Base-by-base conservation (phyloP, 768 basidiomycete genomes). In the Rhizopogon vinicolor region DNA sequence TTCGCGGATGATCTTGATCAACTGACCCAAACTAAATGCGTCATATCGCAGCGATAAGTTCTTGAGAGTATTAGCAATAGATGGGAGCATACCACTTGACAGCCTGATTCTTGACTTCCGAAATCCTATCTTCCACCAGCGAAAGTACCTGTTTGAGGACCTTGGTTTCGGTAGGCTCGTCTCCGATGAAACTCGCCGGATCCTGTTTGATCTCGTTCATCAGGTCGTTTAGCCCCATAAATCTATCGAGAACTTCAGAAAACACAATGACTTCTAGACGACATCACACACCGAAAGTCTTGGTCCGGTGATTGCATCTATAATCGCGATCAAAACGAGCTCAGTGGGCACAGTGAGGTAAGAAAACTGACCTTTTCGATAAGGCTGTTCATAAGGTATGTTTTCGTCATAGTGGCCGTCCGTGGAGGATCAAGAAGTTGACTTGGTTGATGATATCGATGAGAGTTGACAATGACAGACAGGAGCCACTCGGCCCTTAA, bases 101-200 rank as follows among this genome's bases (percentile, higher is more conserved):
- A 2, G 93, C 93, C 69, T 92, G 89, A 65, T 97, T 97, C 78
- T 98, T 98, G 60, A 98, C 97, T 76, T 99, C 97, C 7, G 93
- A 93, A 62, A 95, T 98, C 72, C 87, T 89, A 74, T 99, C 97
- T 66, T 91, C 89, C 5, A 98, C 87, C 18, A 98, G 81, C 35
- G 83, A 77, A 42, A 98, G 77, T 1, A 98, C 93, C 68, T 89
- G 85, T 41, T 82, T 83, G 45, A 96, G 78, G 50, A 96, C 85
- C 67, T 89, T 90, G 68, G 77, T 84, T 76, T 99, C 97, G 33
- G 87, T 82, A 5, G 77, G 63, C 68, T 98, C 95, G 67, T 99
- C 96, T 53, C 92, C 85, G 10, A 83, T 73, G 69, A 94, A 93
- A 48, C 80, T 85, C 46, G 70, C 72, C 50, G 81, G 83, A 80